phyloP scores from a whole-genome alignment of 164 flowering plant genomes.

The Brasenia schreberi region DNA sequence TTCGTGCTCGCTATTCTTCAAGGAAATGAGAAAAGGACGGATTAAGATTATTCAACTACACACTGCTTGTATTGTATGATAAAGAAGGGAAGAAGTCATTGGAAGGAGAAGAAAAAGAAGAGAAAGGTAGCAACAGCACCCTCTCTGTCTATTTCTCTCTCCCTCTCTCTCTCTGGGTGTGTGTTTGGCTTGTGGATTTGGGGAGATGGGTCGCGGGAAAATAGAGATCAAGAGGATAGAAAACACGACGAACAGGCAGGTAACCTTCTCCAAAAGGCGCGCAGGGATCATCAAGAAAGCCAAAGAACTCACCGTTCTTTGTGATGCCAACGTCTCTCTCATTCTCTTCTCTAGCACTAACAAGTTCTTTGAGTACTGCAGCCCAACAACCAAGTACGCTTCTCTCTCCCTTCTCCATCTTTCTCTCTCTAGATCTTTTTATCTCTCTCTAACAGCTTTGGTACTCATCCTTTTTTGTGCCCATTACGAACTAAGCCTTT shows the following conservation, averaged over 20 bases:
- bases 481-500: too few relatives aligned
- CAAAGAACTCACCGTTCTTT: constrained; percentile 50
- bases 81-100: too few relatives aligned
- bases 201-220: constrained; percentile 58
- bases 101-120: too few relatives aligned
- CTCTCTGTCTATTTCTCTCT: background rate
- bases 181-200: background rate
- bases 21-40: too few relatives aligned
- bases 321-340: constrained; percentile 61
- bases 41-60: too few relatives aligned
- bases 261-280: constrained; percentile 59
- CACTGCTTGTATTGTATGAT: too few relatives aligned
- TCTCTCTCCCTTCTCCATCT: background rate
- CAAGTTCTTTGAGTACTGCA: constrained; percentile 35
- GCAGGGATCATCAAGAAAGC: constrained; percentile 69
- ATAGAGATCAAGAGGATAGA: constrained; percentile 60
- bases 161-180: background rate
- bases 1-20: too few relatives aligned
- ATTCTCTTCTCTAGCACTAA: constrained; percentile 40
- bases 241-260: constrained; percentile 58
- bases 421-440: constrained; percentile 1
- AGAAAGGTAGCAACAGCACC: too few relatives aligned
- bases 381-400: constrained; percentile 37
- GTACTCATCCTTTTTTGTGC: too few relatives aligned
- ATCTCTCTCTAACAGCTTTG: background rate